A percentile compares a stretch with the other conserved stretches of the same genome.
Evolutionary conservation across 2,329 filamentous ascomycete genomes (phyloP).

Genomic region (Huntiella moniliformis): DNA sequence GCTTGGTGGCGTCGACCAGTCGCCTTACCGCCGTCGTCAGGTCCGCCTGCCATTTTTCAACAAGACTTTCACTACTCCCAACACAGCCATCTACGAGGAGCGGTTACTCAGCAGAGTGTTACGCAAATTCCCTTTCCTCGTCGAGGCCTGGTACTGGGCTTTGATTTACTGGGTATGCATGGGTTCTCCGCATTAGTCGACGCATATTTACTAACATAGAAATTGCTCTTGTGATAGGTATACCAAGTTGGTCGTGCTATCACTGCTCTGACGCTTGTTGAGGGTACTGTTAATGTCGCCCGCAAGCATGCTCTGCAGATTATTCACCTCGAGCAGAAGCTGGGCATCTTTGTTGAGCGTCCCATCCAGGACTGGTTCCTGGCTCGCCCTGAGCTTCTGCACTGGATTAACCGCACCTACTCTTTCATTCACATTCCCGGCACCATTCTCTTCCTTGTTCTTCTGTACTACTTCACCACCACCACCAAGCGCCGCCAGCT

Average conservation of each 20-base stretch:
- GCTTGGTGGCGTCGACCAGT: slow-evolving; percentile 12
- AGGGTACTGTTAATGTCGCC: slow-evolving; percentile 49
- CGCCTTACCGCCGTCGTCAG: slow-evolving; percentile 12
- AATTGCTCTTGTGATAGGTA: slow-evolving; percentile 26
- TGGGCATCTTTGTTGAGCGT: slow-evolving; percentile 47
- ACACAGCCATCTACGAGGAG: slow-evolving; percentile 40
- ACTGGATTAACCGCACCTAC: slow-evolving; percentile 53
- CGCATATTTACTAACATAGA: slow-evolving; percentile 3
- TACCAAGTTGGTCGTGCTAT: slow-evolving; percentile 59
- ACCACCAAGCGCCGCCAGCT: slow-evolving; percentile 30
- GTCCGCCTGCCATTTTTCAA: slow-evolving; percentile 14
- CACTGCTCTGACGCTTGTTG: slow-evolving; percentile 47
- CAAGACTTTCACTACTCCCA: slow-evolving; percentile 35
- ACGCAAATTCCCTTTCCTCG: slow-evolving; percentile 49
- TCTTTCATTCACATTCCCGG: slow-evolving; percentile 65
- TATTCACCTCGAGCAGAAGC: slow-evolving; percentile 43
- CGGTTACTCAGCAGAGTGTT: slow-evolving; percentile 45
- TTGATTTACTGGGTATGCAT: slow-evolving; percentile 56
- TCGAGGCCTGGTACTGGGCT: slow-evolving; percentile 62
- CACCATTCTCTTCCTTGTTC: slow-evolving; percentile 47
- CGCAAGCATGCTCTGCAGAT: slow-evolving; percentile 49
- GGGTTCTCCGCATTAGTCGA: not conserved
- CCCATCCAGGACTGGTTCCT: slow-evolving; percentile 37
- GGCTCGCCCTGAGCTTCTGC: slow-evolving; percentile 35
- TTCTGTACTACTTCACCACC: slow-evolving; percentile 52